Base-by-base conservation (phyloP, 1,284 basidiomycete species). In the Schizopora paradoxa region DNA sequence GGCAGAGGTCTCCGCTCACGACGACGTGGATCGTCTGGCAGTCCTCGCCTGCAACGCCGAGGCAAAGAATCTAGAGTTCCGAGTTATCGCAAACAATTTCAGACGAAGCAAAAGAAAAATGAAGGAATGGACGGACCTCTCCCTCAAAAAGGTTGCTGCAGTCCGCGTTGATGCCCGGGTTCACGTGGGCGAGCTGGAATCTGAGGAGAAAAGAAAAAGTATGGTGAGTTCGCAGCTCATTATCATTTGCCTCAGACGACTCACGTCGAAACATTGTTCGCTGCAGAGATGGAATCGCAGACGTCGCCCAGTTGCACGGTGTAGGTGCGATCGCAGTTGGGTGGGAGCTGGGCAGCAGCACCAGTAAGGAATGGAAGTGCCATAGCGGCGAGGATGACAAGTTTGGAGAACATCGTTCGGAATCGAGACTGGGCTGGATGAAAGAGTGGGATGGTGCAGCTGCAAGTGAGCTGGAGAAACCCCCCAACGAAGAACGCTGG, bases 161-260 rank as follows among this genome's bases (percentile, higher is more conserved):
- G 18, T 56, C 59, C 8, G 60, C 44, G 51, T 75, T 65, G 48
- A 72, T 66, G 22, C 53, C 48, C 44, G 61, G 62, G 52, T 68
- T 70, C 56, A 68, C 67, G 23, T 61, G 54, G 22, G 68, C 62
- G 33, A 77, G 64, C 55, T 77, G 74, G 58, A 68, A 77, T 2
- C 69, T 72, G n/a, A n/a, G n/a, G n/a, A n/a, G n/a, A n/a, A n/a
- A n/a, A n/a, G n/a, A n/a, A n/a, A n/a, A n/a, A n/a, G n/a, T n/a
- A 14, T 23, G 8, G 16, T 19, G 21, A n/a, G 21, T 19, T 38
- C 18, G 10, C 11, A 27, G 22, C 13, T 18, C 16, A 3, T 22
- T 18, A 11, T 8, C 8, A 44, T 25, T 19, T 23, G 14, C 29
- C 13, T 16, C n/a, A 14, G 18, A 8, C 19, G 14, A 54, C 53